Base-by-base conservation (phyloP, 108 stramenopile species). In the Cylindrotheca fusiformis region DNA sequence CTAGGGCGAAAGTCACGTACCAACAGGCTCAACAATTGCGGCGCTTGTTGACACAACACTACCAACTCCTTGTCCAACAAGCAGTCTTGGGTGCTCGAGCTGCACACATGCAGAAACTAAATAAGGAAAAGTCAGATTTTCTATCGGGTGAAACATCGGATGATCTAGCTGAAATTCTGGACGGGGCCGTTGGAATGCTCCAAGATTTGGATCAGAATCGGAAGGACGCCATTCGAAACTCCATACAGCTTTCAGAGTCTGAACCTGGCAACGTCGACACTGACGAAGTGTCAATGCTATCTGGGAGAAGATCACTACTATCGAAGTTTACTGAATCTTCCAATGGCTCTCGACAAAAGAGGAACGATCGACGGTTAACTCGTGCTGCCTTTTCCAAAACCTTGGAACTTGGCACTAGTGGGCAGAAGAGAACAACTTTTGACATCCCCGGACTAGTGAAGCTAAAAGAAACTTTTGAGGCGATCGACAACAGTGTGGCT, bases 151-250 rank as follows among this genome's bases (percentile, higher is more conserved):
- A 93, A 74, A 73, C 77, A 23, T 76, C 80, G 24, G 85, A 85
- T 20, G 92, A 94, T 67, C 71, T 94, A 57, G 81, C 83, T 23
- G 84, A 88, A 55, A 83, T 87, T 36, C 67, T 94, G 26, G 88
- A 94, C 62, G 72, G 80, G 14, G 85, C 92, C 17, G 88, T 90
- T 19, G 83, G 85, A 29, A 88, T 94, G 89, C 58, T 94, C 32
- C 92, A 94, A 65, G 92, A 94, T 77, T 71, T 94, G 51, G 88
- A 90, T 72, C 85, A 93, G 75, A 82, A 90, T 58, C 87, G 88
- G 52, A 90, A 88, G 75, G 88, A 94, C 79, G 87, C 87, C 19
- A 88, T 93, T 50, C 76, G 88, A 21, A 77, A 80, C 48, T 76
- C 79, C 32, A 81, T 93, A 20, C 92, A 90, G 50, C 21, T 67